Base-by-base conservation (phyloP, 1,284 basidiomycete species). In the Cryptococcus depauperatus region DNA sequence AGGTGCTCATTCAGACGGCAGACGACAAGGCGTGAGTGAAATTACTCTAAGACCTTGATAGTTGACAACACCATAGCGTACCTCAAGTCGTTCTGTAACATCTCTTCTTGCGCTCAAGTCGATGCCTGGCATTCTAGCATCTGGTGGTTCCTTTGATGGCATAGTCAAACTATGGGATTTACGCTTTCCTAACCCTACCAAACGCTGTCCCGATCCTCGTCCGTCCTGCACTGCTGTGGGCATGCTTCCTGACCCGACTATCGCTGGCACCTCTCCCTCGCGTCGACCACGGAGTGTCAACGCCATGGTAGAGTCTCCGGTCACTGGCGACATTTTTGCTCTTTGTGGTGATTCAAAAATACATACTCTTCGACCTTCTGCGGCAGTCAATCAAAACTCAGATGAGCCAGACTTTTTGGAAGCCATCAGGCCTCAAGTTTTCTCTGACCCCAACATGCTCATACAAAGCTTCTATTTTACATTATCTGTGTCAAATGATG, bases 141-240 rank as follows among this genome's bases (percentile, higher is more conserved):
- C 68, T 0, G 69, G 66, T 3, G 70, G 69, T 3, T 63, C 68
- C 0, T 62, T 51, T 8, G 69, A 73, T 48, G 69, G 70, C 8
- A 54, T 69, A 26, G 59, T 73, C 44, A 72, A 69, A 47, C 56
- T 73, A 3, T 73, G 71, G 71, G 71, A 73, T 48, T 52, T 72
- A 1, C 62, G 71, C 6, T 61, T 64, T 32, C 56, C 59, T 1
- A 49, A 47, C 1, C 37, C 57, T 0, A 47, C 58, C 2, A 46
- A 55, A 14, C 53, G 58, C 3, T 34, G 42, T 16, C 44, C 59
- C 4, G 45, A 50, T 18, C 48, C 54, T 3, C 51, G 57, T 21
- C 55, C 60, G 1, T 47, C 51, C 13, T 55, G 50, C 22, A 56
- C 55, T 0, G 21, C 59, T 0, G 37, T 52, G 4, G 57, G 56